These are phyloP conservation scores for Cinnamomum chago DNA, from an alignment of 164 flowering plant genomes.

Conservation along the genomic window DNA sequence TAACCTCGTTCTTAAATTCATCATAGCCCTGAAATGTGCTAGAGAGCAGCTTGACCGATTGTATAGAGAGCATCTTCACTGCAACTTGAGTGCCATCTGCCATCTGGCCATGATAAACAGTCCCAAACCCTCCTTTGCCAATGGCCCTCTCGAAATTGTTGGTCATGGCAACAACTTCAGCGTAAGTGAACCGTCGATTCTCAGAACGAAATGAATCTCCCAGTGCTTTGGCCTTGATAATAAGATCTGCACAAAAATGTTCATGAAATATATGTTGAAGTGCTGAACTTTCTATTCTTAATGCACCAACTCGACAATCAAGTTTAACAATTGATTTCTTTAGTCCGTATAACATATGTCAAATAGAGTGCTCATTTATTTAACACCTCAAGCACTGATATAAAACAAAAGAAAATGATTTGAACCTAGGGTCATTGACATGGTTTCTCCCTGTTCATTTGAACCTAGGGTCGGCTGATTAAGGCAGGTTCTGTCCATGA, in stretches of 20 bases:
- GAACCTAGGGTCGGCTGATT: too few species aligned
- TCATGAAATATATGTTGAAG: background rate
- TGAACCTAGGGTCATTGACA: too few species aligned
- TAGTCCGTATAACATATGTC: background rate
- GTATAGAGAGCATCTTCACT: constrained; percentile 42
- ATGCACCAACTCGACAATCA: background rate
- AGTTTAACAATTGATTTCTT: too few species aligned
- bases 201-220: background rate
- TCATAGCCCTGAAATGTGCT: constrained; percentile 28
- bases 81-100: constrained; percentile 35
- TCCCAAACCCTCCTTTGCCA: constrained; percentile 53
- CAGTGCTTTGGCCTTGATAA: too few species aligned
- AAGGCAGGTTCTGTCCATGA: too few species aligned
- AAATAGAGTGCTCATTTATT: background rate
- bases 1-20: constrained; percentile 43
- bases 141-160: constrained; percentile 30
- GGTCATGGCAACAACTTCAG: constrained; percentile 34
- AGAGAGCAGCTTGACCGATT: constrained; percentile 1
- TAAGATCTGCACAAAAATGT: background rate
- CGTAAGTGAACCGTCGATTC: constrained; percentile 26
- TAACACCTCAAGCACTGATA: background rate
- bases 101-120: constrained; percentile 38
- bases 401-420: too few species aligned
- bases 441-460: too few species aligned
- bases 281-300: background rate